Evolutionary conservation across 129 eudicot genomes (phyloP).

Genomic region (Calendula officinalis): DNA sequence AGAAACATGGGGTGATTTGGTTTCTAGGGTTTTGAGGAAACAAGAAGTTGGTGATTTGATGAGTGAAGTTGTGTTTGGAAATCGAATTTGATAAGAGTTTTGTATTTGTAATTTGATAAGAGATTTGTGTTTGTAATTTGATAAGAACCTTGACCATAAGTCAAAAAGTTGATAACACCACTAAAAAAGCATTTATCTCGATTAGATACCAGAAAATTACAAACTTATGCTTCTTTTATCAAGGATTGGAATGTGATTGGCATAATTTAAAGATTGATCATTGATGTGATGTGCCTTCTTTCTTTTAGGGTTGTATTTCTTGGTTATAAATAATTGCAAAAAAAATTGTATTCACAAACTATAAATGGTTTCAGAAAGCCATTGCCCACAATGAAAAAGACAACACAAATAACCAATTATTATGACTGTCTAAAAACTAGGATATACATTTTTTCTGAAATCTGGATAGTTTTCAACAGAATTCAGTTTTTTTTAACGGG

Average conservation of each 20-base stretch:
- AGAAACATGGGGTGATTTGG: constrained; percentile 51
- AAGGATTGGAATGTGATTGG: constrained; percentile 4
- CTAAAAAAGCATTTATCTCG: background rate
- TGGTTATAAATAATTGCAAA: background rate
- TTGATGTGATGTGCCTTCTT: constrained; percentile 1
- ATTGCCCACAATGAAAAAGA: too few species aligned
- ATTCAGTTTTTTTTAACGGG: too few species aligned
- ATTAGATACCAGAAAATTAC: background rate
- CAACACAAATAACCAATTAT: too few species aligned
- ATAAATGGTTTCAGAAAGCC: too few species aligned
- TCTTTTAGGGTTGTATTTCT: background rate
- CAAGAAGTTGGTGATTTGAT: constrained; percentile 44
- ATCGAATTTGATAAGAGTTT: background rate
- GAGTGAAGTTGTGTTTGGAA: constrained; percentile 27
- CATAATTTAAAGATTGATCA: background rate
- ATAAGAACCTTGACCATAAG: too few species aligned
- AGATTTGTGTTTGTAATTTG: background rate
- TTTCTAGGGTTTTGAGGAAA: constrained; percentile 55
- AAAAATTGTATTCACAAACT: too few species aligned
- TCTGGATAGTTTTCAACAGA: too few species aligned
- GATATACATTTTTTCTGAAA: too few species aligned
- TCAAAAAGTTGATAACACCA: too few species aligned
- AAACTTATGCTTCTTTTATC: constrained; percentile 2
- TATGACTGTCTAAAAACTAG: too few species aligned
- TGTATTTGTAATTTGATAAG: background rate